These are phyloP conservation scores for Leptoxyphium fumago DNA, from an alignment of 2,329 filamentous ascomycete genomes.

Conservation along the genomic window DNA sequence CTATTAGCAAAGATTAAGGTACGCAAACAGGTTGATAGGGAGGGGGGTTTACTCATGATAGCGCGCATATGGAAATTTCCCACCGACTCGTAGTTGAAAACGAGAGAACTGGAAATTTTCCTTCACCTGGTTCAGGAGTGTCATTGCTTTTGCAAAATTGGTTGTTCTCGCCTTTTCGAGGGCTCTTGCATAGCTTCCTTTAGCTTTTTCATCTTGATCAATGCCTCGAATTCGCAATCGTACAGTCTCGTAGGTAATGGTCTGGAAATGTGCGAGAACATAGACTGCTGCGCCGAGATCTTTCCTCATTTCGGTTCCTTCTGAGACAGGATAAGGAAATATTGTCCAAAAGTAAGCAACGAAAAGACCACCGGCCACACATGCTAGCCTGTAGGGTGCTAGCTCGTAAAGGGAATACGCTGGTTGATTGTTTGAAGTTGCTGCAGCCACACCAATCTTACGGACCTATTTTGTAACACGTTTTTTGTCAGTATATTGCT, in stretches of 20 bases:
- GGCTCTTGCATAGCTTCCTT: slow-evolving; percentile 37
- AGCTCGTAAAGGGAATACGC: slow-evolving; percentile 55
- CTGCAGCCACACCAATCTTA: slow-evolving; percentile 43
- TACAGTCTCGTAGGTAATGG: slow-evolving; percentile 53
- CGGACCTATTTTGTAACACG: slow-evolving; percentile 28
- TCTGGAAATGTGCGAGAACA: slow-evolving; percentile 59
- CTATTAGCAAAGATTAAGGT: too few species aligned
- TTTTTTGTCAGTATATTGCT: slow-evolving; percentile 34
- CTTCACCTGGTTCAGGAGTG: slow-evolving; percentile 47
- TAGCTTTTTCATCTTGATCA: slow-evolving; percentile 35
- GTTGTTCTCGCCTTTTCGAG: slow-evolving; percentile 43
- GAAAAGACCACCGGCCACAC: slow-evolving; percentile 49
- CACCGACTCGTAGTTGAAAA: slow-evolving; percentile 57
- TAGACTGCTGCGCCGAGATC: slow-evolving; percentile 56
- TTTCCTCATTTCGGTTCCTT: slow-evolving; percentile 53
- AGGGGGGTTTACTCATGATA: slow-evolving; percentile 35
- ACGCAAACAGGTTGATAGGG: too few species aligned
- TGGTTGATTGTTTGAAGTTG: slow-evolving; percentile 48
- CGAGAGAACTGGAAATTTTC: slow-evolving; percentile 50
- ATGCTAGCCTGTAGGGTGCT: slow-evolving; percentile 56
- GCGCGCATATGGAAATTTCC: slow-evolving; percentile 49
- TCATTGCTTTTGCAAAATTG: slow-evolving; percentile 53
- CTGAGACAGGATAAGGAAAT: slow-evolving; percentile 58
- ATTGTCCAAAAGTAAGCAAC: slow-evolving; percentile 67
- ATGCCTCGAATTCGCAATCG: slow-evolving; percentile 43